phyloP scores from a whole-genome alignment of 176 grass and related monocot species.

The Dendrocalamus sinicus region DNA sequence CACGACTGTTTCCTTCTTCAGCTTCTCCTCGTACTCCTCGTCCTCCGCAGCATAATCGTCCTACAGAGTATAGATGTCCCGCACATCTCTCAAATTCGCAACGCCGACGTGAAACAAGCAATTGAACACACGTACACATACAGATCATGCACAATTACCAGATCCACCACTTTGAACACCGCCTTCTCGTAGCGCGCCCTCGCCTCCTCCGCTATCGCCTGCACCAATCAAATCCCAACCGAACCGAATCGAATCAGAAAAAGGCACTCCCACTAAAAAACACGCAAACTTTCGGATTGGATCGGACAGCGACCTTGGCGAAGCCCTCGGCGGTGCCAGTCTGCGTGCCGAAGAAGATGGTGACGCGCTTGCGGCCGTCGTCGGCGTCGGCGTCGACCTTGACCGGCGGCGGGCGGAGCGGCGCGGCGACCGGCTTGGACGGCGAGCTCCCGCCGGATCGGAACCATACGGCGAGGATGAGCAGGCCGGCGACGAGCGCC shows the following conservation, averaged over 20 bases:
- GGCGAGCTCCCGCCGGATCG: slow-evolving; percentile 46
- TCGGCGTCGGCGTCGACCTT: slow-evolving; percentile 57
- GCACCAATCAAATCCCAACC: background rate
- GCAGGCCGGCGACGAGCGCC: slow-evolving; percentile 54
- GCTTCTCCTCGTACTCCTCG: slow-evolving; percentile 78
- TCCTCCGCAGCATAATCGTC: slow-evolving; percentile 91
- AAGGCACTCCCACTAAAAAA: background rate
- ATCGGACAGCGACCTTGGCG: slow-evolving; percentile 69
- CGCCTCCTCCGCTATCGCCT: slow-evolving; percentile 81
- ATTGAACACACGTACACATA: background rate
- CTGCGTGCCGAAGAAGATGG: slow-evolving; percentile 96
- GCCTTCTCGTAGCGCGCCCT: slow-evolving; percentile 81
- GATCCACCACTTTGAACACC: slow-evolving; percentile 89
- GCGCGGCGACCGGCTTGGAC: background rate
- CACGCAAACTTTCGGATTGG: slow-evolving; percentile 33
- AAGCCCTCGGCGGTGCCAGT: slow-evolving; percentile 94
- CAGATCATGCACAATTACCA: slow-evolving; percentile 61
- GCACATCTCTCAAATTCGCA: slow-evolving; percentile 27
- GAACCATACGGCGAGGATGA: slow-evolving; percentile 65
- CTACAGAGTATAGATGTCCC: slow-evolving; percentile 36
- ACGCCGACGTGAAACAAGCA: background rate
- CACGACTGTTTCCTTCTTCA: slow-evolving; percentile 72
- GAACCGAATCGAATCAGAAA: slow-evolving; percentile 12
- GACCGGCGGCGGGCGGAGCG: slow-evolving; percentile 41
- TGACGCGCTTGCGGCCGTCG: slow-evolving; percentile 75